These are phyloP conservation scores for Achaetomiella virescens DNA, from an alignment of 495 filamentous ascomycete genomes.

Conservation along the genomic window DNA sequence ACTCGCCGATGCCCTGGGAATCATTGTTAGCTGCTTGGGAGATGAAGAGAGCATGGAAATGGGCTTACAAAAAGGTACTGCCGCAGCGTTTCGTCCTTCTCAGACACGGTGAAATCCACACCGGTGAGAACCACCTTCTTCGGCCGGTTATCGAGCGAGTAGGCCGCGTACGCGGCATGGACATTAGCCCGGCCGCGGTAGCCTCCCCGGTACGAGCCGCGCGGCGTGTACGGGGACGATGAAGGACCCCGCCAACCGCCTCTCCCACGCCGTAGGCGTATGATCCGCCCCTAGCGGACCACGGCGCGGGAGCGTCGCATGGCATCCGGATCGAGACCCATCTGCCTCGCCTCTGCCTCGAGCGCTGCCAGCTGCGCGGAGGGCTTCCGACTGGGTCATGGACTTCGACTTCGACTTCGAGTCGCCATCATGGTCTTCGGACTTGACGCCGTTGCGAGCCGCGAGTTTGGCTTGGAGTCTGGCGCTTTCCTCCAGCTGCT, in stretches of 20 bases:
- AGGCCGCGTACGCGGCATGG: conserved; percentile 54
- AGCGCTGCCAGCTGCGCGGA: conserved; percentile 73
- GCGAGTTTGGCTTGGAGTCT: conserved; percentile 49
- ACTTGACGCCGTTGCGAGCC: conserved; percentile 43
- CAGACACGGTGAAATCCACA: conserved; percentile 55
- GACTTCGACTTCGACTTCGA: conserved; percentile 21
- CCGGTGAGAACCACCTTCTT: conserved; percentile 69
- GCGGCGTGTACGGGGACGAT: conserved; percentile 32
- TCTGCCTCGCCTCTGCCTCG: conserved; percentile 74
- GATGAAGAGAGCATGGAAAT: background rate
- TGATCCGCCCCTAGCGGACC: conserved; percentile 29
- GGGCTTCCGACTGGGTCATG: conserved; percentile 41
- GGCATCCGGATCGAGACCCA: conserved; percentile 63
- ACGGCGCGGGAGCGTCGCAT: conserved; percentile 36
- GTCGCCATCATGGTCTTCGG: conserved; percentile 19
- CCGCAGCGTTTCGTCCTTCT: conserved; percentile 76
- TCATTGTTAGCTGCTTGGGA: conserved; percentile 13
- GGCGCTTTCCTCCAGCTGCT: conserved; percentile 68
- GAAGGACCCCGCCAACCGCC: conserved; percentile 32
- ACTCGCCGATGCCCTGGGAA: conserved; percentile 71
- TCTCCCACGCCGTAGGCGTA: conserved; percentile 45
- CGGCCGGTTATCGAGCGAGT: conserved; percentile 82
- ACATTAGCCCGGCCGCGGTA: conserved; percentile 55
- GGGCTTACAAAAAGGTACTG: conserved; percentile 76
- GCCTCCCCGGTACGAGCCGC: conserved; percentile 41